Conservation (phyloP, 208 protist species). For the Acanthamoeba polyphaga region DNA sequence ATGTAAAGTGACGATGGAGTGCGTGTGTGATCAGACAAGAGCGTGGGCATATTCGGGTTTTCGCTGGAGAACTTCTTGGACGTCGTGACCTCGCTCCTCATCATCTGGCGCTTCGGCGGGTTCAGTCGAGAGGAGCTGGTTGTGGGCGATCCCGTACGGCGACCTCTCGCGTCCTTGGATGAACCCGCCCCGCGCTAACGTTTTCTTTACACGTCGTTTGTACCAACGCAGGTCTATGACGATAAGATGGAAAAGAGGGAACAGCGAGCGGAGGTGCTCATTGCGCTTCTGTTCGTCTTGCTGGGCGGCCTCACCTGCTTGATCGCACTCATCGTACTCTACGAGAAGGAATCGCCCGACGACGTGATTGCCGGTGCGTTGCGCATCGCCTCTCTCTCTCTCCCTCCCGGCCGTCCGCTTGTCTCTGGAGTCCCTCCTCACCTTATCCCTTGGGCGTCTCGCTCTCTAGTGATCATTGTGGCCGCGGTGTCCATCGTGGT, state of each 20-base stretch:
- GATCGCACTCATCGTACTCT: constrained; percentile 54
- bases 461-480: constrained; percentile 8
- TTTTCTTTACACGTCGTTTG: not conserved
- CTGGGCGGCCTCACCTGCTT: constrained; percentile 40
- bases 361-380: constrained; percentile 34
- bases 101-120: constrained; percentile 57
- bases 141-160: constrained; percentile 19
- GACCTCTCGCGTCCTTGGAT: not conserved
- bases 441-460: not conserved
- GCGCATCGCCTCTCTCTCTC: no score
- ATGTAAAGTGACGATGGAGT: not conserved
- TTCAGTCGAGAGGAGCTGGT: not conserved
- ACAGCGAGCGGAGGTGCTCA: constrained; percentile 48
- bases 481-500: constrained; percentile 18
- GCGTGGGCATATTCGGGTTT: constrained; percentile 27
- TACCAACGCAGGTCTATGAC: not conserved
- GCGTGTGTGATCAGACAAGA: not conserved
- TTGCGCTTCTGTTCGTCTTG: constrained; percentile 17
- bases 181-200: not conserved
- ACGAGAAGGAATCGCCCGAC: constrained; percentile 53
- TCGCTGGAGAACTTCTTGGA: constrained; percentile 32
- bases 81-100: constrained; percentile 41
- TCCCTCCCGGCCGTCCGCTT: not conserved
- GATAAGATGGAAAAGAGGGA: constrained; percentile 41
- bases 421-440: not conserved